Evolutionary conservation across 2,329 filamentous ascomycete species (phyloP).

Genomic region (Colletotrichum zoysiae): DNA sequence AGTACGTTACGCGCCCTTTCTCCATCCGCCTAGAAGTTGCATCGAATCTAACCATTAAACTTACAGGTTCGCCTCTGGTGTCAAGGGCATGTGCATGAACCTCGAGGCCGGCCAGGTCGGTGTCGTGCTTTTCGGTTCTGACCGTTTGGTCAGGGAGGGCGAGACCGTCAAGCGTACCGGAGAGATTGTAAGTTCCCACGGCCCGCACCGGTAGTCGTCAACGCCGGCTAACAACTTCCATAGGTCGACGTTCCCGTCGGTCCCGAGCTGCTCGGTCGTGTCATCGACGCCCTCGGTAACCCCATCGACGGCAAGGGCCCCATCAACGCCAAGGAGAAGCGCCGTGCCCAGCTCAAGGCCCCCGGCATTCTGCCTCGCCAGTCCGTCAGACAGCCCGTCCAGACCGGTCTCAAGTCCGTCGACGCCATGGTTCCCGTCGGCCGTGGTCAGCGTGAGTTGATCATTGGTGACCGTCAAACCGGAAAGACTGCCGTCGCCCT

Average conservation of each 20-base stretch:
- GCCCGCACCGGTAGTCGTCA: neutral
- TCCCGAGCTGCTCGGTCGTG: slow-evolving; percentile 92
- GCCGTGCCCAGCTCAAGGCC: slow-evolving; percentile 98
- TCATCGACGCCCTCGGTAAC: slow-evolving; percentile 98
- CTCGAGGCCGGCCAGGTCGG: slow-evolving; percentile 99
- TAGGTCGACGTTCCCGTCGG: slow-evolving; percentile 98
- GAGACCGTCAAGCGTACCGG: slow-evolving; percentile 99
- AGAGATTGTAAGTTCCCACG: slow-evolving; percentile 83
- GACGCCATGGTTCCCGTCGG: slow-evolving; percentile 99
- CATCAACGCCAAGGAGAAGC: slow-evolving; percentile 89
- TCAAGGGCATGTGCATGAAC: slow-evolving; percentile 99
- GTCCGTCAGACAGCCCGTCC: slow-evolving; percentile 98
- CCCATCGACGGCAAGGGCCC: slow-evolving; percentile 99
- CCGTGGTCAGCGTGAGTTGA: slow-evolving; percentile 99
- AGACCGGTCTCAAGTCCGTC: slow-evolving; percentile 99
- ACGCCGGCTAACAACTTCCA: slow-evolving; percentile 44
- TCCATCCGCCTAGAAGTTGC: slow-evolving; percentile 32
- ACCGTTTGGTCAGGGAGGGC: slow-evolving; percentile 99
- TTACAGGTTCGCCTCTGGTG: slow-evolving; percentile 94
- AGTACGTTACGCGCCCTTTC: slow-evolving; percentile 74
- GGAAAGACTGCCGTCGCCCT: slow-evolving; percentile 99
- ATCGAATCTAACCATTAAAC: slow-evolving; percentile 21
- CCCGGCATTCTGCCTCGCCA: slow-evolving; percentile 96
- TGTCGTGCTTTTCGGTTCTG: slow-evolving; percentile 99
- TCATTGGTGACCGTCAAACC: slow-evolving; percentile 99